A percentile compares a stretch with the other conserved stretches of the same genome.
phyloP scores from a whole-genome alignment of 2,329 filamentous ascomycete genomes.

The Sporothrix brunneoviolacea region DNA sequence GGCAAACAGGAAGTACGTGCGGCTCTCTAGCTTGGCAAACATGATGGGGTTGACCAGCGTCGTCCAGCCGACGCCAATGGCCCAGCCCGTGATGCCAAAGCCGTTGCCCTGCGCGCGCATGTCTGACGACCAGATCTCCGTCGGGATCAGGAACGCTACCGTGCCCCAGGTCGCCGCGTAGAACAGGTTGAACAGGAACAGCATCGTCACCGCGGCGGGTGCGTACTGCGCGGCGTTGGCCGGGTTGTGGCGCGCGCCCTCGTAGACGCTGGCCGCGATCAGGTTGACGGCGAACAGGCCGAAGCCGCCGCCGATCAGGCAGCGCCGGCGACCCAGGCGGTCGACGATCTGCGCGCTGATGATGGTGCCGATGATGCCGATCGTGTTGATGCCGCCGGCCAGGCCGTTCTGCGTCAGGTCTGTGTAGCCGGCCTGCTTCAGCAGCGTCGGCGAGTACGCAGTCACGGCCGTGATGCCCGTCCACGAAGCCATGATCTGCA shows the following conservation, averaged over 20 bases:
- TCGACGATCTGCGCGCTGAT: slow-evolving; percentile 46
- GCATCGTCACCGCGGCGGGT: slow-evolving; percentile 39
- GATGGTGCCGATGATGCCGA: slow-evolving; percentile 45
- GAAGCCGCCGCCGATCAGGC: slow-evolving; percentile 33
- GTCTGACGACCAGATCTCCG: slow-evolving; percentile 51
- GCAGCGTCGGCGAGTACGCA: slow-evolving; percentile 30
- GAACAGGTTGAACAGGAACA: slow-evolving; percentile 44
- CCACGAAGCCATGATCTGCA: slow-evolving; percentile 39
- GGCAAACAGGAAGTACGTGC: slow-evolving; percentile 46
- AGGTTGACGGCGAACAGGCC: slow-evolving; percentile 33
- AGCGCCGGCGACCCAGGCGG: slow-evolving; percentile 36
- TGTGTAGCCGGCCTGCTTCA: slow-evolving; percentile 28
- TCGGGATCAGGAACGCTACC: slow-evolving; percentile 43
- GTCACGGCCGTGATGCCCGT: slow-evolving; percentile 37
- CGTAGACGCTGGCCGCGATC: slow-evolving; percentile 36
- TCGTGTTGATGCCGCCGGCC: slow-evolving; percentile 43
- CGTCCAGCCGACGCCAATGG: slow-evolving; percentile 49
- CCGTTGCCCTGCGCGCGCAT: slow-evolving; percentile 53
- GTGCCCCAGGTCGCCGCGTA: slow-evolving; percentile 46
- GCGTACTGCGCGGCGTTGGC: slow-evolving; percentile 32
- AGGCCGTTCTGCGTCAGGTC: slow-evolving; percentile 39
- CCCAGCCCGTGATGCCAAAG: slow-evolving; percentile 54
- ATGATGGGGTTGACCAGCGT: slow-evolving; percentile 47
- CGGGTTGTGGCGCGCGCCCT: slow-evolving; percentile 31
- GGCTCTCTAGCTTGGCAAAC: slow-evolving; percentile 38